These are phyloP conservation scores for Picochlorum sp. DNA, from an alignment of 139 green algal species.

Conservation along the genomic window DNA sequence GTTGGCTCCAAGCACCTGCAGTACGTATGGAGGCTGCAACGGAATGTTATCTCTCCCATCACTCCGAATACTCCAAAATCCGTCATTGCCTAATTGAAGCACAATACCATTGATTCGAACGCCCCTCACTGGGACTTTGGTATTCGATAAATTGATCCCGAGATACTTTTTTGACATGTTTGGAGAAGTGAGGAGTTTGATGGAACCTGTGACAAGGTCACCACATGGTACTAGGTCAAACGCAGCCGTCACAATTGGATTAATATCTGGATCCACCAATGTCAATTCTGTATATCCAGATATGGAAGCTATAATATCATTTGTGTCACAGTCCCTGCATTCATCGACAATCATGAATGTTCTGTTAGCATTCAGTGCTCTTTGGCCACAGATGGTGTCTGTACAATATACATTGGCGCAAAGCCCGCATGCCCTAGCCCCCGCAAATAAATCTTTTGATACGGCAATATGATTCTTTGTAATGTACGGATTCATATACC, in stretches of 20 bases:
- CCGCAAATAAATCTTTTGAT: neutral
- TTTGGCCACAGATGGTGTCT: constrained; percentile 9
- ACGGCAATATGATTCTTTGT: constrained; percentile 24
- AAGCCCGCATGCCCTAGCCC: constrained; percentile 11
- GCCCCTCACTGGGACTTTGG: neutral
- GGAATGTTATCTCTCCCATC: constrained; percentile 1
- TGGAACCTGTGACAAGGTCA: constrained; percentile 15
- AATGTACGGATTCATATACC: constrained; percentile 17
- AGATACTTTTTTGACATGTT: constrained; percentile 7
- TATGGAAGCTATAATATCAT: constrained; percentile 9
- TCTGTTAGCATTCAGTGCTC: neutral
- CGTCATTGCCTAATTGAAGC: neutral
- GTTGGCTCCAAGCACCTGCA: constrained; percentile 1
- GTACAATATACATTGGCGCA: constrained; percentile 22
- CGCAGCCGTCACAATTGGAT: constrained; percentile 1
- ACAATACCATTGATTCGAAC: constrained; percentile 6
- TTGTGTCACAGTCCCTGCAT: constrained; percentile 17
- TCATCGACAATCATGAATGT: constrained; percentile 19
- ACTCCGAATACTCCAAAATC: neutral
- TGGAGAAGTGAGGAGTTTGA: constrained; percentile 3
- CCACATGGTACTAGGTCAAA: constrained; percentile 11
- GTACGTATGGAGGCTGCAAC: constrained; percentile 2
- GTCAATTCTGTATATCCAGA: constrained; percentile 6
- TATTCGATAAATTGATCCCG: constrained; percentile 15
- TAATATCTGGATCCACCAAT: constrained; percentile 12